A percentile compares a stretch with the other conserved stretches of the same genome.
Conservation (phyloP, 139 green algal genomes). For the Zygnema circumcarinatum region DNA sequence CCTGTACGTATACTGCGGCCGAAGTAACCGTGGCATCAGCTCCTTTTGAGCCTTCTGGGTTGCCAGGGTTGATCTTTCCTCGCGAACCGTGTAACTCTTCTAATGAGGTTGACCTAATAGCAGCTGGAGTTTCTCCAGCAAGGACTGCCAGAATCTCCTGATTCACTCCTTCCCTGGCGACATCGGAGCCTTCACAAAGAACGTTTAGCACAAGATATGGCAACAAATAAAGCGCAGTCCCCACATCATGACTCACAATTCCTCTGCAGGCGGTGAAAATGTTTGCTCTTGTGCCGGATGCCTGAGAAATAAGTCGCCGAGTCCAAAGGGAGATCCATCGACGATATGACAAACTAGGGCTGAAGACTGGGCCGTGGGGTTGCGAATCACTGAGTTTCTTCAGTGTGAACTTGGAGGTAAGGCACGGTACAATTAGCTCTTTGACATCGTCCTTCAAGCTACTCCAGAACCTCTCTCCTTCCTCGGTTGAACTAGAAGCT, state of each 20-base stretch:
- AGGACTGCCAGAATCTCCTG: slow-evolving; percentile 67
- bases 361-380: slow-evolving; percentile 25
- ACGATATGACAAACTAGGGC: slow-evolving; percentile 37
- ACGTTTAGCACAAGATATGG: slow-evolving; percentile 80
- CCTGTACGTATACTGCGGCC: background rate
- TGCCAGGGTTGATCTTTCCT: background rate
- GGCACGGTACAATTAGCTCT: slow-evolving; percentile 70
- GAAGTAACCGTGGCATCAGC: background rate
- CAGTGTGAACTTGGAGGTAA: slow-evolving; percentile 68
- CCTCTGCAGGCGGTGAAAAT: slow-evolving; percentile 67
- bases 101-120: background rate
- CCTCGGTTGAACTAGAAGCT: background rate
- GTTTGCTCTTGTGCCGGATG: background rate
- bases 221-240: slow-evolving; percentile 83
- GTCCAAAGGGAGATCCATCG: slow-evolving; percentile 65
- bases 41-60: background rate
- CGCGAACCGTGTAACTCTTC: background rate
- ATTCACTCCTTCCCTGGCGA: slow-evolving; percentile 38
- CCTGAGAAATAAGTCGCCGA: slow-evolving; percentile 53
- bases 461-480: slow-evolving; percentile 67
- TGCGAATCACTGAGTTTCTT: background rate
- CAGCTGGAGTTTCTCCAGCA: background rate
- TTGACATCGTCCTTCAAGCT: slow-evolving; percentile 68
- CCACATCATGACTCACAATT: slow-evolving; percentile 77
- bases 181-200: slow-evolving; percentile 60